Evolutionary conservation across 2,329 filamentous ascomycete genomes (phyloP), one percentile per base, ranked within the genome.

Genomic region (Ophiostoma piceae): DNA sequence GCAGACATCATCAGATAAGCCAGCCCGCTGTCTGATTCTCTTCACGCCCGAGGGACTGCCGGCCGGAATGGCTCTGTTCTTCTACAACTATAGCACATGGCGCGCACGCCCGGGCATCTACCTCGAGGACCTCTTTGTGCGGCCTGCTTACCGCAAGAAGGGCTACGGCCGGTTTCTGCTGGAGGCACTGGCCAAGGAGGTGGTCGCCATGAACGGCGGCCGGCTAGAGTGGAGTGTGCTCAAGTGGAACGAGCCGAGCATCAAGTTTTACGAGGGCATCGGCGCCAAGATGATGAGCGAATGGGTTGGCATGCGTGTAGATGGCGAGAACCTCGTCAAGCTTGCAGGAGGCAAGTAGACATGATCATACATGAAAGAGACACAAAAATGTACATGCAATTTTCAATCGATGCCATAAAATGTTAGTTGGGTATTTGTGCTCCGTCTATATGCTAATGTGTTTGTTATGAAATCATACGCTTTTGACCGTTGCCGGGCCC

Each of bases 71-170:
- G 93, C 93, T 1, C 80, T 97, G 57, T 97, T 93, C 81, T 98
- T 96, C 79, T 93, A 94, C 84, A 98, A 94, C 80, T 98, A 97
- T 81, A 92, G 89, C 76, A 97, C 94, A 0, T 98, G 95, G 95
- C 87, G 91, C 9, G 87, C 91, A n/a, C 87, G 86, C 65, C 88
- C 94, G 0, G 94, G 94, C 2, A 91, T 99, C 76, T 97, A 96
- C 79, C 88, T 98, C 51, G 94, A 98, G 79, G 94, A 98, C 77
- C 82, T 98, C n/a, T 97, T 90, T 76, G 92, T 99, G 57, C 84
- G 88, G 74, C 84, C 88, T 0, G 81, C 82, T 64, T 88, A 90
- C 75, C 84, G 95, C 3, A 89, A 89, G 43, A 87, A 86, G 72
- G 94, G 94, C 0, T 96, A 94, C 77, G 94, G 94, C 54, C 91